phyloP scores from a whole-genome alignment of 179 eudicot genomes.

The Drosera spatulata region DNA sequence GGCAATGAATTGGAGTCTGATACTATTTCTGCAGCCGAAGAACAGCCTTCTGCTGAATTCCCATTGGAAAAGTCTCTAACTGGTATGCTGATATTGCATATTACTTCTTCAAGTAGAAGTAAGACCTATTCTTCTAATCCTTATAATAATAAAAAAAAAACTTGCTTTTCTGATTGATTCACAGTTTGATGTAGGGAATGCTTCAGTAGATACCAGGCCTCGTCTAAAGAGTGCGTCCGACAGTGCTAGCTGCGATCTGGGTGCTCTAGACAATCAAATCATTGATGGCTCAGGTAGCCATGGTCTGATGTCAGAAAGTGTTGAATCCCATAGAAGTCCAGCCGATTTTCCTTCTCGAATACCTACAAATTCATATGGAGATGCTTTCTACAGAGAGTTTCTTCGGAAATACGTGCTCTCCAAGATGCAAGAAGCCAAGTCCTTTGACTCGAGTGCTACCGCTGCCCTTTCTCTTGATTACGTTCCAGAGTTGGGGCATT shows the following conservation, averaged over 20 bases:
- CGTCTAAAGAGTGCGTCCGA: constrained; percentile 9
- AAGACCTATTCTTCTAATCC: too few species aligned
- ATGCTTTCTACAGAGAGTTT: constrained; percentile 34
- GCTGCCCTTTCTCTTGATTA: constrained; percentile 52
- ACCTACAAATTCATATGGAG: constrained; percentile 25
- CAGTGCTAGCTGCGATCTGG: constrained; percentile 9
- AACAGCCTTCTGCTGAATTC: too few species aligned
- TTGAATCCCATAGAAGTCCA: constrained; percentile 7
- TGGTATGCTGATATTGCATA: constrained; percentile 6
- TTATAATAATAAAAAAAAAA: not conserved
- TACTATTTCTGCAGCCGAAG: not conserved
- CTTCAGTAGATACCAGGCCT: constrained; percentile 14
- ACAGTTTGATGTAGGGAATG: constrained; percentile 32
- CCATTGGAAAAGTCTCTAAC: constrained; percentile 12
- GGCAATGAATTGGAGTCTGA: constrained; percentile 15
- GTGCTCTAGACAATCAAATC: constrained; percentile 6
- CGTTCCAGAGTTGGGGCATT: constrained; percentile 64
- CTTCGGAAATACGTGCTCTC: constrained; percentile 36
- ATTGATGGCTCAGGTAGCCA: constrained; percentile 11
- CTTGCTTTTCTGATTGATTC: constrained; percentile 19
- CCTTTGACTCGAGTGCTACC: constrained; percentile 28
- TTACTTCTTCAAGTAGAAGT: too few species aligned
- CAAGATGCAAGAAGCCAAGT: constrained; percentile 28
- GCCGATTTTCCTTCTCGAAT: constrained; percentile 15
- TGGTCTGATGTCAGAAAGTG: constrained; percentile 12